Evolutionary conservation across 345 rosid genomes (phyloP), one percentile per base, ranked within the genome.

Genomic region (Citrus maxima): DNA sequence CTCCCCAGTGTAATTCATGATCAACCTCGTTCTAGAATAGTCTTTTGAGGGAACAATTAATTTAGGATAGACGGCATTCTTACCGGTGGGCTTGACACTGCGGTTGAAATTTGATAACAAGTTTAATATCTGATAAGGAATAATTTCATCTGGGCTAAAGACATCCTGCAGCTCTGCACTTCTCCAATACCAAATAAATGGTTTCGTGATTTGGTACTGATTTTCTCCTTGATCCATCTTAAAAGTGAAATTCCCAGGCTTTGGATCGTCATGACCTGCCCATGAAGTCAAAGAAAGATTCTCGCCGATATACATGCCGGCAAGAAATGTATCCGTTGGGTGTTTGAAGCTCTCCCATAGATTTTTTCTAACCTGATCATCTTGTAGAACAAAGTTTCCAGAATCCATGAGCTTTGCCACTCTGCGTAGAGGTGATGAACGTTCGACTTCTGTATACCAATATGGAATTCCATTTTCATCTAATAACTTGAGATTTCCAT

Each of bases 321-420:
- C 67, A 67, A 85, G 83, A 66, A 83, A 87, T 12, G 84, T 87
- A 64, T 83, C 88, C 12, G 86, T 77, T 78, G 86, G 87, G 42
- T 80, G 2, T 3, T 75, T 75, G 14, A 83, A 83, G 68, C 87
- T 87, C 61, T 82, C 49, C 86, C 87, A 80, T 6, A 63, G 38
- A 55, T 0, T 3, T 3, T 1, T 34, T 1, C n/a, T 0, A 4
- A 0, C 25, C 9, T 32, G 13, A 0, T 67, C 6, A 0, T 55
- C 62, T 2, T 10, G 51, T 21, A 81, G 73, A 22, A 87, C 75
- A 1, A 87, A 51, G 65, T 85, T 87, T 49, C 86, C 89, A 4
- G 78, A 25, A 77, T 87, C 82, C 28, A 7, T 0, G 21, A 87
- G 84, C 82, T 66, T 77, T 5, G 24, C 46, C 12, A 8, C 34